These are phyloP conservation scores for Neofusicoccum sp. DNA, from an alignment of 2,329 filamentous ascomycete genomes.

Conservation along the genomic window DNA sequence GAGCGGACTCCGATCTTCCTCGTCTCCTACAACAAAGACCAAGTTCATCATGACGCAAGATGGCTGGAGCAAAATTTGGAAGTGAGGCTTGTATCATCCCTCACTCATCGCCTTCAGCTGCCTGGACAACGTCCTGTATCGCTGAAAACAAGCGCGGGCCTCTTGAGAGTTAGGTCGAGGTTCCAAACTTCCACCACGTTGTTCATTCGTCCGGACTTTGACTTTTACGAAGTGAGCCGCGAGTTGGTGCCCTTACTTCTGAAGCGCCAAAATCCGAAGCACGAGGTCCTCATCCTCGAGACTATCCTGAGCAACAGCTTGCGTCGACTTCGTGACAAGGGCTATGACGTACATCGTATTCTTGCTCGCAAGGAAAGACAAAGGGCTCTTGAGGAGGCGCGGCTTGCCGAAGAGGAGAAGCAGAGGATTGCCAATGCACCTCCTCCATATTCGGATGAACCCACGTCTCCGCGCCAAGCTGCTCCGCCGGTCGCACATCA, in stretches of 20 bases:
- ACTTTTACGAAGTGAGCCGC: constrained; percentile 90
- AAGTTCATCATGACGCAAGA: constrained; percentile 80
- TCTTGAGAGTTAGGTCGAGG: constrained; percentile 67
- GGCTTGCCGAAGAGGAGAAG: constrained; percentile 57
- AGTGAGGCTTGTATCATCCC: constrained; percentile 74
- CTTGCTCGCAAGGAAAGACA: constrained; percentile 80
- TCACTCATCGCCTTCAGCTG: constrained; percentile 47
- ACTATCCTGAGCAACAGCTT: constrained; percentile 85
- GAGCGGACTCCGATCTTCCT: constrained; percentile 89
- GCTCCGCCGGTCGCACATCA: constrained; percentile 28
- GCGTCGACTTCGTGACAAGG: constrained; percentile 75
- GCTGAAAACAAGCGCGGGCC: constrained; percentile 43
- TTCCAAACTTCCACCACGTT: constrained; percentile 74
- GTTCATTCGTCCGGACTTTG: constrained; percentile 73
- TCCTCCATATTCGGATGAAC: background rate
- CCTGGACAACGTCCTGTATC: constrained; percentile 13
- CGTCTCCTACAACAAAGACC: constrained; percentile 74
- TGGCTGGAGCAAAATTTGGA: constrained; percentile 86
- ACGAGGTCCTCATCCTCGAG: constrained; percentile 87
- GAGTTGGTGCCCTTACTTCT: constrained; percentile 80
- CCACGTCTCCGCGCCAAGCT: constrained; percentile 27
- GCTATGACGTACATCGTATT: constrained; percentile 96
- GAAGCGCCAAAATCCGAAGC: constrained; percentile 71
- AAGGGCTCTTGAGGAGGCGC: constrained; percentile 63
- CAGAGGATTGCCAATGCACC: constrained; percentile 33